A percentile compares a stretch with the other conserved stretches of the same genome.
phyloP scores from a whole-genome alignment of 73 alveolate species.

The Tetrahymena elliotti region DNA sequence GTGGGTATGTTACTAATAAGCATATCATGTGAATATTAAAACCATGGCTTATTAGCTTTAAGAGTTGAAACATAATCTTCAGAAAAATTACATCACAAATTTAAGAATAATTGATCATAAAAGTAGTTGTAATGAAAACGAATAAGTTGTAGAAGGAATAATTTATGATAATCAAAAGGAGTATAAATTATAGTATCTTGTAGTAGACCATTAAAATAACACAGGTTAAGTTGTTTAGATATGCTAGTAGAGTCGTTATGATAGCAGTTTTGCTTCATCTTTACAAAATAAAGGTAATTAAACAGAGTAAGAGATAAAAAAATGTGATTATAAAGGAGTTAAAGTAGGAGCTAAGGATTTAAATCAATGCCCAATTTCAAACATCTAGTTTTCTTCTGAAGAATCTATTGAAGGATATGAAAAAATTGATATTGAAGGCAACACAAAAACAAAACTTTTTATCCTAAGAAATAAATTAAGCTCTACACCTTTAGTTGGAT shows the following conservation, averaged over 20 bases:
- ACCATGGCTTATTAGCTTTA: not conserved
- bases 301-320: not conserved
- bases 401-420: not conserved
- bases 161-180: not conserved
- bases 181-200: not conserved
- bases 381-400: not conserved
- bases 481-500: not conserved
- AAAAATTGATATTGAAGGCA: not conserved
- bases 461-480: not conserved
- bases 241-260: not conserved
- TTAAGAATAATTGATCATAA: not conserved
- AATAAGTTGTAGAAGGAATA: not conserved
- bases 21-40: not conserved
- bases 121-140: not conserved
- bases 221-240: not conserved
- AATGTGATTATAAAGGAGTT: not conserved
- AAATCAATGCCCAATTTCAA: not conserved
- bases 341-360: not conserved
- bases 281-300: not conserved
- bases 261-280: not conserved
- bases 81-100: not conserved
- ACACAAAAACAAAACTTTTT: not conserved
- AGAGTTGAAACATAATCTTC: not conserved
- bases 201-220: not conserved
- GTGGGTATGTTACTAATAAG: not conserved